These are phyloP conservation scores for Ceratocystis diversiconidia DNA, from an alignment of 2,329 filamentous ascomycete species.

Conservation along the genomic window DNA sequence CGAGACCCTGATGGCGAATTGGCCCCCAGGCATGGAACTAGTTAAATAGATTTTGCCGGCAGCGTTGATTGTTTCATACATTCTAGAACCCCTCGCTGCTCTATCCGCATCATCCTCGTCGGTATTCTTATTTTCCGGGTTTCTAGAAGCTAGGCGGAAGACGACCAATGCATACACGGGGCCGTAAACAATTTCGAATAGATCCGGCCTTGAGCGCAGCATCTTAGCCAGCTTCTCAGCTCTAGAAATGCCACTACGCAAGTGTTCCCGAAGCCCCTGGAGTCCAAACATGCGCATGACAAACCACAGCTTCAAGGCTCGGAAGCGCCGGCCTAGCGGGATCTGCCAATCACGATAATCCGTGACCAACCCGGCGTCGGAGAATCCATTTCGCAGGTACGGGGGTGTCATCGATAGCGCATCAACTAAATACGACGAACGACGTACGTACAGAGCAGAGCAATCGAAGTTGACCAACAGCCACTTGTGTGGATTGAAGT, in stretches of 20 bases:
- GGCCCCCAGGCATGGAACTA: slow-evolving; percentile 54
- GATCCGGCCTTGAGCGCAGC: slow-evolving; percentile 43
- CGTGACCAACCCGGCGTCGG: slow-evolving; percentile 70
- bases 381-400: slow-evolving; percentile 70
- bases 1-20: slow-evolving; percentile 69
- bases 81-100: slow-evolving; percentile 55
- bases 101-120: slow-evolving; percentile 33
- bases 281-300: slow-evolving; percentile 74
- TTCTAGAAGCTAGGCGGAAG: slow-evolving; percentile 43
- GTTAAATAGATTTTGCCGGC: slow-evolving; percentile 73
- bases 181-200: slow-evolving; percentile 62
- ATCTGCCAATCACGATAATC: slow-evolving; percentile 98
- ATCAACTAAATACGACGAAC: slow-evolving; percentile 60
- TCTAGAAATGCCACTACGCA: slow-evolving; percentile 52
- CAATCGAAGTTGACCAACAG: slow-evolving; percentile 84
- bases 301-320: slow-evolving; percentile 89
- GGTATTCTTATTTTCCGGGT: slow-evolving; percentile 20
- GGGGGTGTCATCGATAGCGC: slow-evolving; percentile 66
- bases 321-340: slow-evolving; percentile 75
- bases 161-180: slow-evolving; percentile 70
- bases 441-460: slow-evolving; percentile 65
- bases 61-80: slow-evolving; percentile 62
- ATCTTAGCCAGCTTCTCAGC: slow-evolving; percentile 56
- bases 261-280: slow-evolving; percentile 57
- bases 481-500: slow-evolving; percentile 98